Conservation (phyloP, 176 grass and related monocot species). For the Echinochloa phyllopogon region DNA sequence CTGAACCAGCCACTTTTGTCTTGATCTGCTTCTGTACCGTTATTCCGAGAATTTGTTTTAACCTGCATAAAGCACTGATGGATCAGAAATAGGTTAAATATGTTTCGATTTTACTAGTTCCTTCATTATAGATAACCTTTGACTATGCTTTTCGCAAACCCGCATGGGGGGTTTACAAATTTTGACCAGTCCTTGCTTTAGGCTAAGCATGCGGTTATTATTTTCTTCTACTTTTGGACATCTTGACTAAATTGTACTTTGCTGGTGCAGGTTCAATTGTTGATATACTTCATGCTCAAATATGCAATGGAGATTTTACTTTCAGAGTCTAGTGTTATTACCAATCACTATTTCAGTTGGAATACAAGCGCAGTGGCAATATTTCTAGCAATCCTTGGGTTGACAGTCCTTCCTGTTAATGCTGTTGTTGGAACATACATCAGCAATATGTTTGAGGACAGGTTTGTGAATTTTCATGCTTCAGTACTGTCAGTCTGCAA, state of each 20-base stretch:
- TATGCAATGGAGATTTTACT: constrained; percentile 98
- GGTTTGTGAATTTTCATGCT: constrained; percentile 53
- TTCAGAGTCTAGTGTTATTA: constrained; percentile 96
- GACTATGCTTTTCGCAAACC: not conserved
- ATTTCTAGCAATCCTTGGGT: constrained; percentile 89
- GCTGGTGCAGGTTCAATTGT: constrained; percentile 74
- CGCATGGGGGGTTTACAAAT: not conserved
- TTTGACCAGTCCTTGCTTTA: not conserved
- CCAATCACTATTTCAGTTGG: constrained; percentile 91
- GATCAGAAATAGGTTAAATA: not conserved
- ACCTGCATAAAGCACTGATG: not conserved
- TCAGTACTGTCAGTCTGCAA: not conserved
- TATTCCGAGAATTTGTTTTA: constrained; percentile 3
- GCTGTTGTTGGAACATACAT: constrained; percentile 95
- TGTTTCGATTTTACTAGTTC: not conserved
- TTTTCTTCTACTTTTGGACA: not conserved
- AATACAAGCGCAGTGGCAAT: constrained; percentile 89
- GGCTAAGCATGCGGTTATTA: not conserved
- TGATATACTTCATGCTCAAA: constrained; percentile 99
- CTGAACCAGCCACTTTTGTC: not conserved
- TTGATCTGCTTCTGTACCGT: constrained; percentile 12
- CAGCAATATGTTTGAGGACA: constrained; percentile 99
- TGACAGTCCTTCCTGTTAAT: constrained; percentile 95
- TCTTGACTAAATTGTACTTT: constrained; percentile 24
- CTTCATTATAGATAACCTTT: not conserved